A percentile compares a stretch with the other conserved stretches of the same genome.
Evolutionary conservation across 2,329 filamentous ascomycete species (phyloP).

Genomic region (Penicillium freii): DNA sequence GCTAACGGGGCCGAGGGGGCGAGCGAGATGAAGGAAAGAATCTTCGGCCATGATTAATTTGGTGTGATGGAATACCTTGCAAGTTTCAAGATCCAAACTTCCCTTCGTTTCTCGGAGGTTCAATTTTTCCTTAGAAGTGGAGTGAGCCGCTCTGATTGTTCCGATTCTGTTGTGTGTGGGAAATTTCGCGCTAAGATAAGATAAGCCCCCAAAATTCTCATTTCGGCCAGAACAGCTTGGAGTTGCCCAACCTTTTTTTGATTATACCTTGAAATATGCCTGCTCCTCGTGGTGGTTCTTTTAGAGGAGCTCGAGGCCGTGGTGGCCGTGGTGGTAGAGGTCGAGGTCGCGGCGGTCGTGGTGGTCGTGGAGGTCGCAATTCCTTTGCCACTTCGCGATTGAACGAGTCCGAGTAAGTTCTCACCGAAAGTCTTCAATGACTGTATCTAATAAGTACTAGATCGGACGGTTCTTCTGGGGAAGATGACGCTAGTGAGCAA

Average conservation of each 20-base stretch:
- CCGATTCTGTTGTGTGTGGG: conserved; percentile 42
- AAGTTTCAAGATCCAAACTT: conserved; percentile 17
- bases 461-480: conserved; percentile 30
- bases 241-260: neutral
- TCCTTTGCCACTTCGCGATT: conserved; percentile 40
- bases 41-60: conserved; percentile 75
- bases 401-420: conserved; percentile 39
- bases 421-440: neutral
- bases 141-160: conserved; percentile 30
- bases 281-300: conserved; percentile 26
- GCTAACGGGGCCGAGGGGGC: conserved; percentile 79
- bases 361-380: conserved; percentile 2
- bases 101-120: conserved; percentile 25
- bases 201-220: conserved; percentile 13
- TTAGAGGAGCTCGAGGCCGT: conserved; percentile 26
- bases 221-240: conserved; percentile 3
- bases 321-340: conserved; percentile 73
- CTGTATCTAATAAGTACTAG: conserved; percentile 22
- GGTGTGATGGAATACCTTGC: conserved; percentile 18
- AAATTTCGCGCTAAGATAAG: conserved; percentile 52
- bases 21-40: conserved; percentile 90
- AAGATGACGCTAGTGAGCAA: conserved; percentile 42
- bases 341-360: conserved; percentile 39
- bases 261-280: conserved; percentile 25
- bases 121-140: conserved; percentile 35